Evolutionary conservation across 305 asterid genomes (phyloP).

Genomic region (Plantago coronopus): DNA sequence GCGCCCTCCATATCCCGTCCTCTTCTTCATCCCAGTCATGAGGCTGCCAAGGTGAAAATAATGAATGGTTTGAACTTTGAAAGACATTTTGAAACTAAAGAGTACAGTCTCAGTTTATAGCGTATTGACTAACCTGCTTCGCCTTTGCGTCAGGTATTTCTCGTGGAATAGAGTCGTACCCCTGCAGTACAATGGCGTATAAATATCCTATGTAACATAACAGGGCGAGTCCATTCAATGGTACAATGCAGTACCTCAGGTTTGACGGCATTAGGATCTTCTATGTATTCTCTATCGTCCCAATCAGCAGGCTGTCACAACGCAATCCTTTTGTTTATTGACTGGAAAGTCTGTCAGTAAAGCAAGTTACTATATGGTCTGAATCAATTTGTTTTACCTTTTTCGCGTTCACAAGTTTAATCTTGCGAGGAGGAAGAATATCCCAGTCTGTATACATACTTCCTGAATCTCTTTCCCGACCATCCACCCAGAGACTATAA

Average conservation of each 20-base stretch:
- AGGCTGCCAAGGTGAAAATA: slow-evolving; percentile 47
- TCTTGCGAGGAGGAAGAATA: slow-evolving; percentile 89
- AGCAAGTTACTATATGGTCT: no score
- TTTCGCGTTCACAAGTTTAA: slow-evolving; percentile 75
- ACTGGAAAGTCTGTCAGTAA: no score
- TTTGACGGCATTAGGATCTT: slow-evolving; percentile 70
- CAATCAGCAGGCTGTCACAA: slow-evolving; percentile 89
- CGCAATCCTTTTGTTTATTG: no score
- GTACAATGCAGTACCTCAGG: slow-evolving; percentile 86
- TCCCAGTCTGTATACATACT: slow-evolving; percentile 98
- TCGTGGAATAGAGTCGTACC: slow-evolving; percentile 88
- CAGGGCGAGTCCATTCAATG: no score
- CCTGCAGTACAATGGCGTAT: slow-evolving; percentile 42
- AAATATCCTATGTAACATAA: no score
- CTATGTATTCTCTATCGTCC: slow-evolving; percentile 92
- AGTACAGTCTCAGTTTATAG: no score
- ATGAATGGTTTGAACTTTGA: slow-evolving; percentile 12
- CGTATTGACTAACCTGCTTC: no score
- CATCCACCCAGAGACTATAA: slow-evolving; percentile 74
- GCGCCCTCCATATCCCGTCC: slow-evolving; percentile 83
- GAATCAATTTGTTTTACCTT: slow-evolving; percentile 44
- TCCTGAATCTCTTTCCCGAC: slow-evolving; percentile 97
- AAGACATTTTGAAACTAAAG: slow-evolving; percentile 19
- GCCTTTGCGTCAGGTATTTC: slow-evolving; percentile 96
- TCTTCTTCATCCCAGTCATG: slow-evolving; percentile 96